phyloP scores from a whole-genome alignment of 176 grass and related monocot species.

The Ensete glaucum region DNA sequence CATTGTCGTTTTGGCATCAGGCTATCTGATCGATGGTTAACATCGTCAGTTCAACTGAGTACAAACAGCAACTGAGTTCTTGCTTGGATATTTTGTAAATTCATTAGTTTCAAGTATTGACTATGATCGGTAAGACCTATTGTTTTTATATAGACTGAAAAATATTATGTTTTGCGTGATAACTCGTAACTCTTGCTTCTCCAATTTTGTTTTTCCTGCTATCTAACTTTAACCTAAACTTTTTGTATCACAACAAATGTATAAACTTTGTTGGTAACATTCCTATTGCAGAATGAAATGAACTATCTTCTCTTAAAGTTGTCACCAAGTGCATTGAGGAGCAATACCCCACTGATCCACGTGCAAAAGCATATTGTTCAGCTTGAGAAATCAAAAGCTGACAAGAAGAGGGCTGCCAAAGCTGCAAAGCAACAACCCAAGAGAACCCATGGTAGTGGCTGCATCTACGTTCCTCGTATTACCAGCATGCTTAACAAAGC shows the following conservation, averaged over 20 bases:
- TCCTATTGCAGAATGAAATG: slow-evolving; percentile 63
- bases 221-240: too few species aligned
- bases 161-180: too few species aligned
- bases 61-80: too few species aligned
- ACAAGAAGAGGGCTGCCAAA: slow-evolving; percentile 79
- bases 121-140: not conserved
- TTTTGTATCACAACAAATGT: not conserved
- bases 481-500: slow-evolving; percentile 42
- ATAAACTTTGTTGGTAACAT: not conserved
- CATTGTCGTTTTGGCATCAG: too few species aligned
- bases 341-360: slow-evolving; percentile 64
- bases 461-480: slow-evolving; percentile 37
- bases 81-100: too few species aligned
- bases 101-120: too few species aligned
- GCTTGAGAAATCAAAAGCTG: slow-evolving; percentile 94
- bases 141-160: not conserved
- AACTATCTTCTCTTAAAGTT: slow-evolving; percentile 63
- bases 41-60: too few species aligned
- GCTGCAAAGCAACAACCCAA: slow-evolving; percentile 83
- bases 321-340: slow-evolving; percentile 80
- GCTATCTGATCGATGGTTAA: too few species aligned
- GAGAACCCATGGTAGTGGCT: slow-evolving; percentile 59
- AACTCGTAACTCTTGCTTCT: too few species aligned
- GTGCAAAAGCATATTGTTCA: slow-evolving; percentile 64
- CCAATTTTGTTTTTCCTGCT: too few species aligned